Evolutionary conservation across 2,329 filamentous ascomycete species (phyloP), one percentile per base, ranked within the genome.

Genomic region (Didymellaceae sp.): DNA sequence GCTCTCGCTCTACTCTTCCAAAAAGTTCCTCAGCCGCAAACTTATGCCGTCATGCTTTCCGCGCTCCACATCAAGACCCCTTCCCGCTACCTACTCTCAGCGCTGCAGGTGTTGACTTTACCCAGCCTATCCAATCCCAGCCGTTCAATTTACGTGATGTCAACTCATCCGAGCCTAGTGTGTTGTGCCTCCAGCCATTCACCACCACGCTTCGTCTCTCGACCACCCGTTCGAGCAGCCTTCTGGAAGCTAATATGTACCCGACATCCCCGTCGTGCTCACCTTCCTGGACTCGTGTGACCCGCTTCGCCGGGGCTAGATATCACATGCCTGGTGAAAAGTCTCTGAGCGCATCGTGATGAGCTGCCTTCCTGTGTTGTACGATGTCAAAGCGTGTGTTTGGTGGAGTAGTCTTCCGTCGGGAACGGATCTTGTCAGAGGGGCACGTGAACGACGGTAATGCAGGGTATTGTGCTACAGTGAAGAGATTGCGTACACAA

Each of bases 111-210:
- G 22, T 40, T 22, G 33, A 35, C 20, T 52, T 45, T 46, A 38
- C 22, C 43, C 48, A 40, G 16, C 24, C 25, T 52, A 50, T 49
- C 66, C 60, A 66, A 66, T 69, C 55, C 54, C 46, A 40, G 45
- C 53, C 59, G 48, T 66, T 65, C 49, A 41, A 55, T 65, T 69
- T 67, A 67, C 63, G 54, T 69, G 56, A 64, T 66, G 58, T 61
- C 58, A 61, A 64, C 59, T 34, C 21, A 16, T 40, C 41, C 30
- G 41, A 45, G 48, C 31, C 31, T 52, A 45, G 37, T 37, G 41
- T 34, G 16, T n/a, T 30, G 33, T 11, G 14, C 11, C 18, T 21
- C 34, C 35, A 46, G 43, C 31, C 34, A 46, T 26, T 22, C 26
- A 32, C 25, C 43, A 39, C 6, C 25, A 9, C 18, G 20, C 18